Base-by-base conservation (phyloP, 352 stramenopile species). In the Phytophthora foliorum region DNA sequence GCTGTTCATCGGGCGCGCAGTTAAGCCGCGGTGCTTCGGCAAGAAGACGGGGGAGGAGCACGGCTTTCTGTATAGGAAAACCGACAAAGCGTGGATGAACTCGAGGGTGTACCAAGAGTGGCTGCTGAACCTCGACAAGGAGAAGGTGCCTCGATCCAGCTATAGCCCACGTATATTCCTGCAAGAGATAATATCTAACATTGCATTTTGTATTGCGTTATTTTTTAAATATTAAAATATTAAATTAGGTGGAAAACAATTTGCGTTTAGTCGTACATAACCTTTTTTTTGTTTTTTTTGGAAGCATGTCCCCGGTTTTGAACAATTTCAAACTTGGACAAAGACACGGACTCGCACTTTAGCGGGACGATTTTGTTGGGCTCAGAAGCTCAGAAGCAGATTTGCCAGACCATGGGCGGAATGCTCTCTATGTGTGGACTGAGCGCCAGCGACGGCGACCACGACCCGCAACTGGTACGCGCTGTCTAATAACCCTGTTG, bases 341-440 rank as follows among this genome's bases (percentile, higher is more conserved):
- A 5, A 32, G 29, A 34, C 6, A 29, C 6, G 25, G 25, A 29
- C 6, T 41, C 34, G 34, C 13, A 41, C 34, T 41, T 41, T 14
- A 34, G 29, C 9, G 29, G 29, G 29, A 34, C 3, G 3, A 10
- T 10, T 32, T 32, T 32, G 29, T 34, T 6, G 32, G n/a, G 53
- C 61, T 57, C 66, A 69, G 32, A 66, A 69, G 36, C 59, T 50
- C 25, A 16, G 42, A 8, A 38, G 36, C 41, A 44, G 4, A 49
- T 19, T 41, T 8, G 29, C 25, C n/a, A 31, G 3, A 63, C 10
- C 2, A 75, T 76, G 68, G 68, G 68, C 44, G 61, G 39, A 19
- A 72, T 44, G n/a, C 19, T 76, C 25, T 76, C 68, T 6, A 29
- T 73, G 16, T 76, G 68, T 48, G 68, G 68, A 21, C 49, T 73